Conservation (phyloP, 768 basidiomycete genomes). For the Russula earlei region DNA sequence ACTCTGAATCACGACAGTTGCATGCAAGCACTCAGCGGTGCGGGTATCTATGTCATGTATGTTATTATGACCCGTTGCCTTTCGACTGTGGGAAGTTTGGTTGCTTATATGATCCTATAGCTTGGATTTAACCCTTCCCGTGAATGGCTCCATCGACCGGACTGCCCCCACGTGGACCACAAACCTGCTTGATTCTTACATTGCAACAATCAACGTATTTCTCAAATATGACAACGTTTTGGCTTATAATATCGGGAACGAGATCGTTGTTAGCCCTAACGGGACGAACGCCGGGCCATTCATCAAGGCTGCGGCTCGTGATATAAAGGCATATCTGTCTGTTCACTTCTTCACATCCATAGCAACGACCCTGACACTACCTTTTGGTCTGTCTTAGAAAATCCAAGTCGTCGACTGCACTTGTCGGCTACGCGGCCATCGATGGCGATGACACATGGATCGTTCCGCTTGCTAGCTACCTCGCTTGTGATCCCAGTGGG, state of each 20-base stretch:
- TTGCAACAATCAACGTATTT: constrained; percentile 69
- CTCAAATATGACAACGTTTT: constrained; percentile 83
- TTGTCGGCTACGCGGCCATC: constrained; percentile 82
- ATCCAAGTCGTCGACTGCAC: constrained; percentile 53
- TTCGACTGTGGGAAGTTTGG: background rate
- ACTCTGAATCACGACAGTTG: constrained; percentile 78
- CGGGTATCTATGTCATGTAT: constrained; percentile 86
- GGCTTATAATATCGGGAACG: constrained; percentile 87
- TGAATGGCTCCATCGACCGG: constrained; percentile 81
- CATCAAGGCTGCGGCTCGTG: constrained; percentile 87
- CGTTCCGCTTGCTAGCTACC: constrained; percentile 61
- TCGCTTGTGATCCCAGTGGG: constrained; percentile 60
- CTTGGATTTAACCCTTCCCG: constrained; percentile 76
- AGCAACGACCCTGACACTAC: background rate
- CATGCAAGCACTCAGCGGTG: constrained; percentile 66
- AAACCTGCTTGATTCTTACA: constrained; percentile 70
- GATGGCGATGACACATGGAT: constrained; percentile 60
- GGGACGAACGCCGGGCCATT: constrained; percentile 61
- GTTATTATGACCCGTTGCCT: constrained; percentile 23
- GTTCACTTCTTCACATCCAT: constrained; percentile 24
- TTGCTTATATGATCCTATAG: constrained; percentile 32
- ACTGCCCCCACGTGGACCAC: constrained; percentile 67
- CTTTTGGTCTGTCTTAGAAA: constrained; percentile 11
- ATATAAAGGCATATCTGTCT: constrained; percentile 76
- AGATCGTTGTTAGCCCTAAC: constrained; percentile 47